Evolutionary conservation across 192 early-diverging fungal species (phyloP), one percentile per base, ranked within the genome.

Genomic region (Physocladia obscura): DNA sequence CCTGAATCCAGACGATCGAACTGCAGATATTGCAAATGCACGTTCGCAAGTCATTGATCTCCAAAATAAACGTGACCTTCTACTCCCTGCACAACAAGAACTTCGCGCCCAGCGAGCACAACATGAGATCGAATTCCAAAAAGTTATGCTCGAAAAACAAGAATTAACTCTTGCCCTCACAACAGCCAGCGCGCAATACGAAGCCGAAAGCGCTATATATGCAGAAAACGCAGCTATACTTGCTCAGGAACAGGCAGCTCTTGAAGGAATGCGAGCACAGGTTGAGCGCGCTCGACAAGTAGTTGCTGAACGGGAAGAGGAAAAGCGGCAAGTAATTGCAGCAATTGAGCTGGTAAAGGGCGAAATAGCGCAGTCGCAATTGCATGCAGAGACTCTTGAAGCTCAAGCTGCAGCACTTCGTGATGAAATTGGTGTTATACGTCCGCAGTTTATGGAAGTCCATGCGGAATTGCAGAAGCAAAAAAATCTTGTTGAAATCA

Each of bases 11-110:
- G 69, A 71, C 57, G 65, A 81, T 26, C 82, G 81, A 32, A 65
- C 75, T 5, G 73, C 75, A 47, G 78, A 86, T 34, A 69, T 92
- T 26, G 76, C 79, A 6, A 67, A 76, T 32, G 83, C 86, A 35
- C 87, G 83, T n/a, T 78, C 84, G 29, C 88, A 92, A 57, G 69
- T 93, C 8, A 70, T 83, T 30, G 69, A 78, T n/a, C 74, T 89
- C 30, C 77, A 90, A 58, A 69, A 81, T 22, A 85, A 92, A 61
- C 76, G 86, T 50, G 72, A 74, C n/a, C 69, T 72, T 26, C 61
- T 91, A 27, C 75, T 74, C 27, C 78, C 81, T 19, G 71, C 78
- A 3, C 82, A 81, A 8, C 77, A 79, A 21, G 87, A 87, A 17
- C 61, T 91, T 6, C 79, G 84, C 37, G 68, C 69, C 26, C 82